Percentiles rank a stretch among this genome's conserved stretches.
phyloP scores from a whole-genome alignment of 768 basidiomycete genomes.

The Lactarius quietus region DNA sequence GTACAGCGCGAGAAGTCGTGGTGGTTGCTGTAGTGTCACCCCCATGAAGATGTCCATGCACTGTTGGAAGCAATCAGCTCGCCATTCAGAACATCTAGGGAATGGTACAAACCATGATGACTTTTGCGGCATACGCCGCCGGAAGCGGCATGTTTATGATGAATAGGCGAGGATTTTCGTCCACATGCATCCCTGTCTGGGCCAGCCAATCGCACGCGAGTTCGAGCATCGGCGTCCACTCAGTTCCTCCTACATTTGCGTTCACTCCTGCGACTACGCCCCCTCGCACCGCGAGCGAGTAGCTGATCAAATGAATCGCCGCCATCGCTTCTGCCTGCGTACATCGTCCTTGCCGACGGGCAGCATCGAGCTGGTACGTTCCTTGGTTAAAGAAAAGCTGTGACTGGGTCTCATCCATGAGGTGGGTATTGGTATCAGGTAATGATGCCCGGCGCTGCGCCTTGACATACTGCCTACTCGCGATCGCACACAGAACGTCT shows the following conservation, averaged over 20 bases:
- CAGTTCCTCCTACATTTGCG: slow-evolving; percentile 45
- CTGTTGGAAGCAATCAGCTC: slow-evolving; percentile 37
- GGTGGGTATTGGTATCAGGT: slow-evolving; percentile 7
- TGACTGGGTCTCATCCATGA: slow-evolving; percentile 18
- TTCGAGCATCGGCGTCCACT: slow-evolving; percentile 68
- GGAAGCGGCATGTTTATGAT: slow-evolving; percentile 52
- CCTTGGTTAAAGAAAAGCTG: slow-evolving; percentile 26
- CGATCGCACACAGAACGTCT: slow-evolving; percentile 24
- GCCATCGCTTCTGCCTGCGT: slow-evolving; percentile 71
- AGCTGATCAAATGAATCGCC: slow-evolving; percentile 72
- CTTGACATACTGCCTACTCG: slow-evolving; percentile 22
- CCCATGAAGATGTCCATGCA: slow-evolving; percentile 78
- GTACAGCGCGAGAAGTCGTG: slow-evolving; percentile 64
- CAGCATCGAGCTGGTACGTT: slow-evolving; percentile 22
- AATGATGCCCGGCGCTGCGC: slow-evolving; percentile 19
- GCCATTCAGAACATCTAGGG: neutral
- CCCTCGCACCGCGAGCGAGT: slow-evolving; percentile 43
- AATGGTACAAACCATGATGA: slow-evolving; percentile 58
- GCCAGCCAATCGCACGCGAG: slow-evolving; percentile 75
- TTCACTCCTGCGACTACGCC: slow-evolving; percentile 43
- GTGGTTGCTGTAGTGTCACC: slow-evolving; percentile 54
- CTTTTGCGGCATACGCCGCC: slow-evolving; percentile 61
- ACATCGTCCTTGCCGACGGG: slow-evolving; percentile 23
- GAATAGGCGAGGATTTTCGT: slow-evolving; percentile 60
- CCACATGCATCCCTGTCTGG: slow-evolving; percentile 57